phyloP scores from a whole-genome alignment of 1,284 basidiomycete species.

The Phellinidium pouzarii region DNA sequence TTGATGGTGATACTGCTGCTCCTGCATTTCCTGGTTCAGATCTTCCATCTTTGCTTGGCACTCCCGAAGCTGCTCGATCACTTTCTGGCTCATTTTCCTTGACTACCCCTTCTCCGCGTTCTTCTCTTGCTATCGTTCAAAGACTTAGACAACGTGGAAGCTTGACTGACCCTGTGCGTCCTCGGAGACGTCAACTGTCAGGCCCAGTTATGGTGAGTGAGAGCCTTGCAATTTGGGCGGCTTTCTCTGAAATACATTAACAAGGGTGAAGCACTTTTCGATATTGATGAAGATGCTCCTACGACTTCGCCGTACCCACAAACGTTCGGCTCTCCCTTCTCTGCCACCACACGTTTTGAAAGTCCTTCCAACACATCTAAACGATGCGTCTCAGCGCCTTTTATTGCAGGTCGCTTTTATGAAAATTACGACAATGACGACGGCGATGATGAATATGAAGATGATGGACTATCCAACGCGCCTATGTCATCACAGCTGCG shows the following conservation, averaged over 20 bases:
- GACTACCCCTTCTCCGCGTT: conserved; percentile 64
- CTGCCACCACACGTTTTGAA: conserved; percentile 14
- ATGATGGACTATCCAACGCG: conserved; percentile 10
- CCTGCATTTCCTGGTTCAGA: conserved; percentile 19
- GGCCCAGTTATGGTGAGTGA: conserved; percentile 22
- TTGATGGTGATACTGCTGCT: conserved; percentile 21
- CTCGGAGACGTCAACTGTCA: conserved; percentile 46
- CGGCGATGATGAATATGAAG: conserved; percentile 15
- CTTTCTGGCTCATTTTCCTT: conserved; percentile 27
- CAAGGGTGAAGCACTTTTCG: conserved; percentile 38
- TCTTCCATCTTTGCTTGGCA: conserved; percentile 16
- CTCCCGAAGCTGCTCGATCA: conserved; percentile 20
- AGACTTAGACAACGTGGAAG: conserved; percentile 52
- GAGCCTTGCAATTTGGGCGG: background rate
- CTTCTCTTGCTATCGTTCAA: conserved; percentile 46
- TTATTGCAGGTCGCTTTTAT: conserved; percentile 13
- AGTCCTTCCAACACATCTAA: background rate
- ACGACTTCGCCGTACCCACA: conserved; percentile 41
- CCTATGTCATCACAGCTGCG: background rate
- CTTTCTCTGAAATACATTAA: background rate
- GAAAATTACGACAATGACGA: conserved; percentile 13
- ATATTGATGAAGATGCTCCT: conserved; percentile 56
- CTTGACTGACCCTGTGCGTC: conserved; percentile 64
- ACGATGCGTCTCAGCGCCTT: conserved; percentile 17
- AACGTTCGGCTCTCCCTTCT: conserved; percentile 33